These are phyloP conservation scores for Myriosclerotinia curreyana DNA, from an alignment of 2,329 filamentous ascomycete species.

Conservation along the genomic window DNA sequence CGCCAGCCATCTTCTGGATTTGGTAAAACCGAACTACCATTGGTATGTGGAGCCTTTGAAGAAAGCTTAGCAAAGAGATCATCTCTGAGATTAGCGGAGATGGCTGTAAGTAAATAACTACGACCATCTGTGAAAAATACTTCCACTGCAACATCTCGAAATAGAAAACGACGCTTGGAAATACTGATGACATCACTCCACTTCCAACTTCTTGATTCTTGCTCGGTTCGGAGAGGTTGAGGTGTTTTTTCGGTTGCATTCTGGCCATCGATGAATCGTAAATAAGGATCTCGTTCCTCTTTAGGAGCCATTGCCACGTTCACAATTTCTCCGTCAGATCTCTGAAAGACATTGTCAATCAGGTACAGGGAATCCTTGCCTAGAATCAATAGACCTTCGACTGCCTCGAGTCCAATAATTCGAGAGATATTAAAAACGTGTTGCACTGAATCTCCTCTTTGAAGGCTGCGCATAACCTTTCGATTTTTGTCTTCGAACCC, in stretches of 20 bases:
- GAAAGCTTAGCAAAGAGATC: slow-evolving; percentile 75
- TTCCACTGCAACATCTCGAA: slow-evolving; percentile 94
- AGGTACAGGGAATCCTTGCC: slow-evolving; percentile 92
- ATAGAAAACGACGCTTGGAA: slow-evolving; percentile 91
- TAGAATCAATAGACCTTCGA: slow-evolving; percentile 88
- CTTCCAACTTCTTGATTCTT: slow-evolving; percentile 85
- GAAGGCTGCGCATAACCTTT: slow-evolving; percentile 91
- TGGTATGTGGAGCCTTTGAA: slow-evolving; percentile 76
- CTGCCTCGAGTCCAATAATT: slow-evolving; percentile 88
- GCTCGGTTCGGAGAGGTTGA: slow-evolving; percentile 58
- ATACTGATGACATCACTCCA: slow-evolving; percentile 95
- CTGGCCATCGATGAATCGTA: slow-evolving; percentile 82
- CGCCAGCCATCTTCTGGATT: slow-evolving; percentile 90
- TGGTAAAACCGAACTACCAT: slow-evolving; percentile 63
- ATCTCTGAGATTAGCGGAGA: slow-evolving; percentile 70
- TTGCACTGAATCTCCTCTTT: slow-evolving; percentile 87
- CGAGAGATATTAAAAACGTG: slow-evolving; percentile 94
- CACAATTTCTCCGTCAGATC: slow-evolving; percentile 92
- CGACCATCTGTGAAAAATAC: slow-evolving; percentile 96
- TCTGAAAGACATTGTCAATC: slow-evolving; percentile 94
- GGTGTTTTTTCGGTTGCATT: slow-evolving; percentile 53
- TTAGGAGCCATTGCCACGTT: slow-evolving; percentile 90
- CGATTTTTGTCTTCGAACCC: slow-evolving; percentile 96
- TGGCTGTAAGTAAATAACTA: slow-evolving; percentile 87
- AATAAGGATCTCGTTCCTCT: slow-evolving; percentile 92